Conservation (phyloP, 2,329 filamentous ascomycete species). For the Aspergillus fumigatiaffinis region DNA sequence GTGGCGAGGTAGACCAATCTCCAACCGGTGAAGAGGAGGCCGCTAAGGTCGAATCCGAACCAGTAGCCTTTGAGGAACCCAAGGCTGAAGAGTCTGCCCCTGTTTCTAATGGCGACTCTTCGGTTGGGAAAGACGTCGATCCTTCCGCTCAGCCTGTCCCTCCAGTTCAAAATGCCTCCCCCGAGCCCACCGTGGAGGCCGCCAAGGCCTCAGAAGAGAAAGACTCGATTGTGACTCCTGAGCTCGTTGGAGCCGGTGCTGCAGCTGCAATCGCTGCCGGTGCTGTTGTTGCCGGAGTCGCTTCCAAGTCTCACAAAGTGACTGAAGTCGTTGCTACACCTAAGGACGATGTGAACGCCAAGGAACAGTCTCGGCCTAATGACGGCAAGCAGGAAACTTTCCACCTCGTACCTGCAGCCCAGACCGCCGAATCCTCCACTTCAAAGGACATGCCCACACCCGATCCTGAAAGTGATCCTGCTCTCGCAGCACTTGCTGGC, state of each 20-base stretch:
- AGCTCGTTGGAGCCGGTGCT: slow-evolving; percentile 24
- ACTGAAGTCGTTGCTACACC: slow-evolving; percentile 8
- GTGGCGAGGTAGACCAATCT: not conserved
- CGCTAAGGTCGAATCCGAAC: not conserved
- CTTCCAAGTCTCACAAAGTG: slow-evolving; percentile 17
- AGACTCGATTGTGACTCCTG: slow-evolving; percentile 19
- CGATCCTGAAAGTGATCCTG: slow-evolving; percentile 30
- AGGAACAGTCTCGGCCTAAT: slow-evolving; percentile 8
- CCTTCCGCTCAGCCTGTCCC: not conserved
- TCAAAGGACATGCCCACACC: slow-evolving; percentile 21
- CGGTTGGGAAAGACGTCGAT: not conserved
- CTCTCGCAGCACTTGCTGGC: slow-evolving; percentile 27
- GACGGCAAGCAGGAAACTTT: slow-evolving; percentile 12
- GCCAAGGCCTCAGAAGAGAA: slow-evolving; percentile 11
- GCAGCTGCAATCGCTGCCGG: slow-evolving; percentile 15
- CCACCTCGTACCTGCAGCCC: slow-evolving; percentile 7
- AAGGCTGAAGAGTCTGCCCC: not conserved
- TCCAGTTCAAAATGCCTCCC: not conserved
- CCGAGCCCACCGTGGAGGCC: slow-evolving; percentile 2
- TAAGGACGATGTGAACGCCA: slow-evolving; percentile 5
- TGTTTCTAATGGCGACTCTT: not conserved
- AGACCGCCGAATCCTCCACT: slow-evolving; percentile 15
- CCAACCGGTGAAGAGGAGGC: slow-evolving; percentile 2
- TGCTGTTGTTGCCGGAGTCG: slow-evolving; percentile 23
- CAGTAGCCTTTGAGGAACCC: slow-evolving; percentile 1